These are phyloP conservation scores for Emmonsia crescens DNA, from an alignment of 2,329 filamentous ascomycete species.

Conservation along the genomic window DNA sequence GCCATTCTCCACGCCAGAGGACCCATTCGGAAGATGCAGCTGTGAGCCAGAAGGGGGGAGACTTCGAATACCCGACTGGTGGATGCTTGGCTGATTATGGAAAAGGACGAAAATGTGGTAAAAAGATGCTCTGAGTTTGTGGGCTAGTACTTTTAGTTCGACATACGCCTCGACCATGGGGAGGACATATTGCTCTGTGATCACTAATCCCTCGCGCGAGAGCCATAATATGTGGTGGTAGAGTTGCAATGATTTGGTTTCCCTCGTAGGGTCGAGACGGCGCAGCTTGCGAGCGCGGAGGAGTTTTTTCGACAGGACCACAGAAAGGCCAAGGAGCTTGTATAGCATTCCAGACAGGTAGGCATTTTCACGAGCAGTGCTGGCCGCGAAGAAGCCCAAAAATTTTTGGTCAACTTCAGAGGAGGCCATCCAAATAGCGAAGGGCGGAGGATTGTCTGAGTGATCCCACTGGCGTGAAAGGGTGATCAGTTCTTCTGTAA, in stretches of 20 bases:
- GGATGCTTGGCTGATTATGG: conserved; percentile 76
- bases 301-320: conserved; percentile 75
- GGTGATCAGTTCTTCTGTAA: conserved; percentile 9
- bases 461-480: conserved; percentile 16
- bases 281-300: conserved; percentile 73
- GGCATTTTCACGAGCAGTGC: conserved; percentile 65
- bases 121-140: conserved; percentile 87
- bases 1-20: conserved; percentile 9
- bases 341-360: conserved; percentile 68
- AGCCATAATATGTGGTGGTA: conserved; percentile 94
- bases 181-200: conserved; percentile 76
- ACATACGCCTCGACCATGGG: conserved; percentile 68
- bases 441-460: conserved; percentile 21
- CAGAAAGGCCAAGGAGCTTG: conserved; percentile 81
- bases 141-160: conserved; percentile 79
- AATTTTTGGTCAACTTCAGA: conserved; percentile 97
- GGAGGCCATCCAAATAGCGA: conserved; percentile 65
- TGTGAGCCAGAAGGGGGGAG: conserved; percentile 19
- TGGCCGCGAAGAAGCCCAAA: conserved; percentile 74
- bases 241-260: conserved; percentile 69
- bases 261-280: conserved; percentile 64
- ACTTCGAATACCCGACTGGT: conserved; percentile 44
- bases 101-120: conserved; percentile 96
- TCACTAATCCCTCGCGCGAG: conserved; percentile 75
- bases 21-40: conserved; percentile 19